phyloP scores from a whole-genome alignment of 1,139 yeast species.

The Trichomonascaceae sp. region DNA sequence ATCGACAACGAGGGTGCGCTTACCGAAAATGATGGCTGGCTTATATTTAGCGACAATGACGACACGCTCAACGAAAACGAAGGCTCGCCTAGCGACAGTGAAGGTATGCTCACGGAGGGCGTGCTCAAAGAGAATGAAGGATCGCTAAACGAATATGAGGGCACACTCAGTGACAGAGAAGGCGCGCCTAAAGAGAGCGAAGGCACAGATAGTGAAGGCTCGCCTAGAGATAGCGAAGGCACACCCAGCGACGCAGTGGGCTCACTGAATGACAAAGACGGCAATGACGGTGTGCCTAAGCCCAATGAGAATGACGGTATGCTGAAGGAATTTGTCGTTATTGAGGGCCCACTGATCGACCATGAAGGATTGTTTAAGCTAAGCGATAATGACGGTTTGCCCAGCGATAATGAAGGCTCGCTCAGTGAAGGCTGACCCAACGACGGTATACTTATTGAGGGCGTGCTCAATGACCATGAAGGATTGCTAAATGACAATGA shows the following conservation, averaged over 20 bases:
- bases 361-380: neutral
- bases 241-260: neutral
- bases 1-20: neutral
- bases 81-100: too few species aligned
- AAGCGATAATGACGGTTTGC: neutral
- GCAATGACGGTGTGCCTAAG: neutral
- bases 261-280: neutral
- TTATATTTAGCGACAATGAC: too few species aligned
- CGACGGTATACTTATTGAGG: too few species aligned
- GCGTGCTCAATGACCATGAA: neutral
- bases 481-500: neutral
- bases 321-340: neutral
- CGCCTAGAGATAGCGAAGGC: neutral
- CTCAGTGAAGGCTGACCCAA: neutral
- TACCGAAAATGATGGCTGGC: neutral
- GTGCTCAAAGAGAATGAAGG: neutral
- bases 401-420: neutral
- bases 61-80: too few species aligned
- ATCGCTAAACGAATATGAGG: neutral
- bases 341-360: neutral
- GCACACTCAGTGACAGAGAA: neutral
- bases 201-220: neutral
- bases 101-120: neutral
- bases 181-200: neutral
- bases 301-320: neutral